Evolutionary conservation across 805 yeast species (phyloP), one percentile per base, ranked within the genome.

Genomic region (Citeromyces nyonsensis): DNA sequence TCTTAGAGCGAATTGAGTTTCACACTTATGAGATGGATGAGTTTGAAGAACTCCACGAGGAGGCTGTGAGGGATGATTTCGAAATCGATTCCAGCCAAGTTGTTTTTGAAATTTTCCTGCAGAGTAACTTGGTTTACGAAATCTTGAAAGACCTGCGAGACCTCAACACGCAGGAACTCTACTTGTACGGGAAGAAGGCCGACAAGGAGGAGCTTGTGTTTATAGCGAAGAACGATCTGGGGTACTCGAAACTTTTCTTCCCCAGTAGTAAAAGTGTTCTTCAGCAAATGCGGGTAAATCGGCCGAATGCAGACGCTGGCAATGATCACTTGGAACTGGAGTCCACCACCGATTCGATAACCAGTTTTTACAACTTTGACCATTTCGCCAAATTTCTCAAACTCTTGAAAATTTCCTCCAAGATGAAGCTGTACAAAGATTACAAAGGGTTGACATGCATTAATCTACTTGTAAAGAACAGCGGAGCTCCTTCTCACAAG

Each of bases 191-290:
- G 10, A 47, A 54, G 5, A 41, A 39, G 6, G 44, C 38, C 14
- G 35, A 43, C 15, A 40, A 49, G 4, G 57, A 63, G 25, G 62
- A 58, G 39, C 49, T 76, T 30, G 57, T 64, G 15, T 63, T 84
- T 33, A 66, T 79, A 4, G 76, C 91, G 0, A 64, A 62, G 26
- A 81, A 88, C 8, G 79, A 74, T n/a, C 61, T 81, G 30, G 94
- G 94, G 0, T 59, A 63, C 33, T 73, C 82, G 26, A 74, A 77
- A 44, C 56, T 82, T 13, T 61, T 66, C 7, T 62, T 76, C 30
- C 94, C 94, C 1, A 66, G 63, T 37, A 79, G 69, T 31, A 62
- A 65, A 41, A 57, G 71, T 2, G 67, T 73, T 9, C 48, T 84
- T 24, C 88, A 79, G 38, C 72, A 73, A 28, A 47, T 82, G 22